A percentile compares a stretch with the other conserved stretches of the same genome.
Evolutionary conservation across 805 yeast species (phyloP).

Genomic region (Cephaloascus fragrans): DNA sequence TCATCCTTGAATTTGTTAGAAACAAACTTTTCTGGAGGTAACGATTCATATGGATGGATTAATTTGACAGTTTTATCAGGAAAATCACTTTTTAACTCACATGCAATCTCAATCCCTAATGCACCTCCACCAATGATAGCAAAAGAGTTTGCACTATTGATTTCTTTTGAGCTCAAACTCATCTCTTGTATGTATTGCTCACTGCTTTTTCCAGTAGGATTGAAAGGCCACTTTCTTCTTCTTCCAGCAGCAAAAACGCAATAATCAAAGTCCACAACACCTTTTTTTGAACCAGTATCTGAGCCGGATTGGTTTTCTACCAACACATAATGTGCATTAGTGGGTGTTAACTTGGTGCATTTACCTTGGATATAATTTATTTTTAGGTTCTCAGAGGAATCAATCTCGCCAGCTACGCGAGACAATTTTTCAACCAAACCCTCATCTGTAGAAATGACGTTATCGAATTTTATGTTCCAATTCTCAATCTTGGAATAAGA

Average conservation of each 20-base stretch:
- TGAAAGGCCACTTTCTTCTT: conserved; percentile 43
- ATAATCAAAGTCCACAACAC: conserved; percentile 30
- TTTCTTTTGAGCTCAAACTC: conserved; percentile 18
- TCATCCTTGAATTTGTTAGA: conserved; percentile 10
- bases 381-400: background rate
- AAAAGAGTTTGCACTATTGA: conserved; percentile 20
- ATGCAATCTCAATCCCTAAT: conserved; percentile 40
- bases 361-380: conserved; percentile 7
- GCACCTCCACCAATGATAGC: conserved; percentile 48
- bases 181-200: conserved; percentile 31
- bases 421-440: conserved; percentile 16
- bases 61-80: conserved; percentile 22
- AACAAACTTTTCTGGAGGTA: conserved; percentile 27
- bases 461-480: conserved; percentile 13
- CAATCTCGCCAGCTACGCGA: background rate
- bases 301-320: background rate
- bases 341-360: conserved; percentile 1
- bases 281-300: background rate
- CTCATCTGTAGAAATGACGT: conserved; percentile 24
- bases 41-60: conserved; percentile 28
- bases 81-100: conserved; percentile 29
- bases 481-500: conserved; percentile 18
- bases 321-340: background rate
- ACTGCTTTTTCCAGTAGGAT: conserved; percentile 33
- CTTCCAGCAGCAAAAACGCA: conserved; percentile 40